A percentile compares a stretch with the other conserved stretches of the same genome.
Evolutionary conservation across 331 rosid species (phyloP).

Genomic region (Acacia concinna): DNA sequence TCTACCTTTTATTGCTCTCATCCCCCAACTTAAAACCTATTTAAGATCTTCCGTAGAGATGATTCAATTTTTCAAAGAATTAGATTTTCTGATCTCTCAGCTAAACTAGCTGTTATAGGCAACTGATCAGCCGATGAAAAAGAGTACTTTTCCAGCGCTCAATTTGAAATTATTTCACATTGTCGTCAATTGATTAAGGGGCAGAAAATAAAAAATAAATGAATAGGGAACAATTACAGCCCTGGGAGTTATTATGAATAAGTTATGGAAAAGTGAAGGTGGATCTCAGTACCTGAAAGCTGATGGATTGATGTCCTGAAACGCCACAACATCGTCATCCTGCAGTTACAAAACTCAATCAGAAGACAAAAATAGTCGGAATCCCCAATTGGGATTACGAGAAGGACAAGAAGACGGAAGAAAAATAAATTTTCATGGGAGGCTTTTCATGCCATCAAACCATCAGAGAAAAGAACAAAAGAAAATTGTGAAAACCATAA

Average conservation of each 20-base stretch:
- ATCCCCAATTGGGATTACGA: not conserved
- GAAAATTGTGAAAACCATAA: not conserved
- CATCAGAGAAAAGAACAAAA: not conserved
- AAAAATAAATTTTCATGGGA: not conserved
- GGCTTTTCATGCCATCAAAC: conserved; percentile 6
- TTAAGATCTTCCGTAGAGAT: not conserved
- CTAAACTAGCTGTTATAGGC: not conserved
- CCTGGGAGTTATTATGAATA: not conserved
- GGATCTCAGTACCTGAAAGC: conserved; percentile 57
- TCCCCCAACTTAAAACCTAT: not conserved
- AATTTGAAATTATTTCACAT: not conserved
- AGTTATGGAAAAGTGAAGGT: not conserved
- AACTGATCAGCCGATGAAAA: not conserved
- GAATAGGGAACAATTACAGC: not conserved
- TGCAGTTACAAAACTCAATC: conserved; percentile 39
- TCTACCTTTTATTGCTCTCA: not conserved
- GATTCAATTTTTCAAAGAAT: not conserved
- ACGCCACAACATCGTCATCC: conserved; percentile 77
- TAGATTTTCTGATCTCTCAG: not conserved
- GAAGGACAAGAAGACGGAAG: not conserved
- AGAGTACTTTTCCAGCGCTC: not conserved
- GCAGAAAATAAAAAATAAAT: not conserved
- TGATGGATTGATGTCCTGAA: conserved; percentile 68
- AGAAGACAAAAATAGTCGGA: conserved; percentile 1
- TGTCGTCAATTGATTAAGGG: not conserved